Percentiles rank a stretch among this genome's conserved stretches.
Conservation (phyloP, 495 filamentous ascomycete species). For the Neurospora terricola region DNA sequence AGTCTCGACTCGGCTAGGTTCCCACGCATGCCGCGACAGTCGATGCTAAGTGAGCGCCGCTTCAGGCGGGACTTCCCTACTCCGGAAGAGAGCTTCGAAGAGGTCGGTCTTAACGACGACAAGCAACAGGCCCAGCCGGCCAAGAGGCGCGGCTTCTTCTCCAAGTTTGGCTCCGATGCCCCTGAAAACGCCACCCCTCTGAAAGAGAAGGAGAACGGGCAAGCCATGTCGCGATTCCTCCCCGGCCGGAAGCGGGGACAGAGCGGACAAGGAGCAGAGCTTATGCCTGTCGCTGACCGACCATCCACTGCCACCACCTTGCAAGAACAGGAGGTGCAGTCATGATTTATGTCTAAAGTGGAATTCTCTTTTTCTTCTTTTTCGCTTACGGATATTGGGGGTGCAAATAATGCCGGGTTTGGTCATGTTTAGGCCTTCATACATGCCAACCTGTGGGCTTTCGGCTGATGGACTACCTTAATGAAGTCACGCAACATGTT, state of each 20-base stretch:
- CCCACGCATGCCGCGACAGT: slow-evolving; percentile 41
- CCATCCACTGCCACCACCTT: slow-evolving; percentile 19
- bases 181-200: slow-evolving; percentile 16
- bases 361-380: background rate
- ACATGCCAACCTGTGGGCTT: background rate
- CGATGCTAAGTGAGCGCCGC: slow-evolving; percentile 38
- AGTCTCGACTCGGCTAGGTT: slow-evolving; percentile 66
- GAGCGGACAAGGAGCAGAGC: slow-evolving; percentile 61
- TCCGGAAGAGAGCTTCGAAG: slow-evolving; percentile 75
- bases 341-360: slow-evolving; percentile 4
- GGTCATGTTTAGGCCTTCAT: background rate
- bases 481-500: background rate
- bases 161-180: slow-evolving; percentile 62
- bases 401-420: background rate
- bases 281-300: slow-evolving; percentile 38
- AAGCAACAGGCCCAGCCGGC: slow-evolving; percentile 31
- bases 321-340: slow-evolving; percentile 28
- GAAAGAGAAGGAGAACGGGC: slow-evolving; percentile 21
- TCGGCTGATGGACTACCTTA: background rate
- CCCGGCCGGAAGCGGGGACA: slow-evolving; percentile 64
- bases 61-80: slow-evolving; percentile 47
- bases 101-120: slow-evolving; percentile 75
- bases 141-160: slow-evolving; percentile 78
- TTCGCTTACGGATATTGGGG: background rate
- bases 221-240: slow-evolving; percentile 52